Evolutionary conservation across 164 flowering plant species (phyloP).

Genomic region (Liquidambar formosana): DNA sequence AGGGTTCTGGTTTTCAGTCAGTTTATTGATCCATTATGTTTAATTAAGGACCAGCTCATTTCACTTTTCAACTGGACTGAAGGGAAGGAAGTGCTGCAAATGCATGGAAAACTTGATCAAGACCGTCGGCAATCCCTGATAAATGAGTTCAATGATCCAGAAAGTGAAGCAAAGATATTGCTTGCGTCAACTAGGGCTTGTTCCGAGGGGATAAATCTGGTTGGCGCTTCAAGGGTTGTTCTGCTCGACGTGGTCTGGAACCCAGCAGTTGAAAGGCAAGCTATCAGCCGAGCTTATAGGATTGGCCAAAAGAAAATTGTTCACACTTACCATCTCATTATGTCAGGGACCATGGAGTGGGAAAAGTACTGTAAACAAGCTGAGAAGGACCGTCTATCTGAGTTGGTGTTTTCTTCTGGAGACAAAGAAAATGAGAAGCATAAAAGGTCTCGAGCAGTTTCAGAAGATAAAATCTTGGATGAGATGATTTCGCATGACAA

Average conservation of each 20-base stretch:
- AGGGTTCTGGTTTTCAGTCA: slow-evolving; percentile 86
- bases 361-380: slow-evolving; percentile 46
- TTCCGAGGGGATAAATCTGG: slow-evolving; percentile 72
- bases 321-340: slow-evolving; percentile 60
- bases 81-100: slow-evolving; percentile 57
- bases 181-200: slow-evolving; percentile 84
- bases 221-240: slow-evolving; percentile 90
- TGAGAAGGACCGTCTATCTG: slow-evolving; percentile 51
- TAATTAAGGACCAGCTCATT: slow-evolving; percentile 48
- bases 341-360: slow-evolving; percentile 49
- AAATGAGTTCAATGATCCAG: slow-evolving; percentile 53
- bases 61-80: slow-evolving; percentile 46
- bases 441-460: not conserved
- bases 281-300: slow-evolving; percentile 80
- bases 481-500: slow-evolving; percentile 41
- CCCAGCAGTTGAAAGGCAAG: slow-evolving; percentile 82
- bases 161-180: slow-evolving; percentile 53
- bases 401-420: slow-evolving; percentile 50
- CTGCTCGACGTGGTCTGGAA: slow-evolving; percentile 89
- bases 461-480: slow-evolving; percentile 57
- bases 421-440: slow-evolving; percentile 1
- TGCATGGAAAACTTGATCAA: slow-evolving; percentile 51
- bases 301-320: slow-evolving; percentile 74
- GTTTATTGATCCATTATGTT: slow-evolving; percentile 45
- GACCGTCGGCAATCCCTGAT: slow-evolving; percentile 56